A percentile compares a stretch with the other conserved stretches of the same genome.
These are phyloP conservation scores for Dothiorella sarmentorum DNA, from an alignment of 2,329 filamentous ascomycete genomes.

Conservation along the genomic window DNA sequence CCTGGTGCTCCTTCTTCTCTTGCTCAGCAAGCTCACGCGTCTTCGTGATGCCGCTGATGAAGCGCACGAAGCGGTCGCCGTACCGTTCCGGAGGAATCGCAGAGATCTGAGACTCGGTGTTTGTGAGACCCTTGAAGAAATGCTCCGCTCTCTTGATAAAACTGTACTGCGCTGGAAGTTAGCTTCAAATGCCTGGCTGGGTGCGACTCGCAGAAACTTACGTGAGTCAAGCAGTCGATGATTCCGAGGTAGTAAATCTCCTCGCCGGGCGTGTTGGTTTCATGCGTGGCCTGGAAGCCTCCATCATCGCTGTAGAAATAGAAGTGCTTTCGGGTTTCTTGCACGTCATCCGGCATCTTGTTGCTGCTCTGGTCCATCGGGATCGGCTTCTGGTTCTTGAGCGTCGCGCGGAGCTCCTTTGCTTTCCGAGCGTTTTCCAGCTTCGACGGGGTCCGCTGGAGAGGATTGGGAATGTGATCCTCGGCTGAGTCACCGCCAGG, in stretches of 20 bases:
- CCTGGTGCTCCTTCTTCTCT: slow-evolving; percentile 39
- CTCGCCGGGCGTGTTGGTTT: slow-evolving; percentile 77
- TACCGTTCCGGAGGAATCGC: slow-evolving; percentile 87
- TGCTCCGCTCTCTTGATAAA: slow-evolving; percentile 92
- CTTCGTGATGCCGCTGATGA: slow-evolving; percentile 88
- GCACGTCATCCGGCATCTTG: slow-evolving; percentile 86
- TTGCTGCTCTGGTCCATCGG: slow-evolving; percentile 79
- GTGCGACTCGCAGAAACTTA: slow-evolving; percentile 50
- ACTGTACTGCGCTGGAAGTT: slow-evolving; percentile 64
- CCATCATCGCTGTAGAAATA: slow-evolving; percentile 94
- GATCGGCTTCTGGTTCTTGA: slow-evolving; percentile 89
- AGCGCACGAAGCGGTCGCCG: slow-evolving; percentile 88
- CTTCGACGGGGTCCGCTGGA: slow-evolving; percentile 89
- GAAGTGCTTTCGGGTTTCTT: slow-evolving; percentile 62
- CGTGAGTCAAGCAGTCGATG: slow-evolving; percentile 95
- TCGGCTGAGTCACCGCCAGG: slow-evolving; percentile 66
- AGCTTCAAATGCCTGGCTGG: slow-evolving; percentile 20
- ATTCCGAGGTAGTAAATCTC: slow-evolving; percentile 98
- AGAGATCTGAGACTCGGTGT: slow-evolving; percentile 83
- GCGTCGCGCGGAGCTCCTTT: slow-evolving; percentile 83
- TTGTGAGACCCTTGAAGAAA: slow-evolving; percentile 90
- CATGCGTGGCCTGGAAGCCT: slow-evolving; percentile 87
- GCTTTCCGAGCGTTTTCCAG: slow-evolving; percentile 89
- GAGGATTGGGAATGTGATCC: slow-evolving; percentile 57
- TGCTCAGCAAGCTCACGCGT: slow-evolving; percentile 77